phyloP scores from a whole-genome alignment of 179 eudicot genomes.

The Beta macrorhiza region DNA sequence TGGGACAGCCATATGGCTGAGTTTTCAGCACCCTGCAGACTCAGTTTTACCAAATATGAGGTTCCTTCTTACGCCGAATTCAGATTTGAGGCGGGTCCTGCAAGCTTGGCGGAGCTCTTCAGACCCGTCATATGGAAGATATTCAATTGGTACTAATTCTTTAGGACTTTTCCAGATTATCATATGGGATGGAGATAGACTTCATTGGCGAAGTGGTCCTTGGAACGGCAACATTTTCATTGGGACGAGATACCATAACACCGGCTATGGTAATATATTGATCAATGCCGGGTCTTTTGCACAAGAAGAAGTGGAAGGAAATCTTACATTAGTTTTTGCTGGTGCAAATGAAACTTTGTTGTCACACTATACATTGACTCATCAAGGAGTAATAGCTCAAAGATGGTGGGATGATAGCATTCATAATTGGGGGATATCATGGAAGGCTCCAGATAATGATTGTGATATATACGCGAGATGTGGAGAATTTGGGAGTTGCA shows the following conservation, averaged over 20 bases:
- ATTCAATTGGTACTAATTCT: slow-evolving; percentile 8
- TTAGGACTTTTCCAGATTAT: slow-evolving; percentile 1
- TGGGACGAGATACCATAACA: slow-evolving; percentile 14
- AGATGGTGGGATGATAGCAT: slow-evolving; percentile 27
- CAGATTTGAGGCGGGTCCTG: slow-evolving; percentile 3
- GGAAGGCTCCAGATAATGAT: slow-evolving; percentile 29
- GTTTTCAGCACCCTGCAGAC: slow-evolving; percentile 20
- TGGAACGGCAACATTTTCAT: slow-evolving; percentile 33
- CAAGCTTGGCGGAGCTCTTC: slow-evolving; percentile 29
- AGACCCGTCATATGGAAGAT: slow-evolving; percentile 26
- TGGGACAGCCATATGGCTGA: slow-evolving; percentile 21
- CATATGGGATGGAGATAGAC: slow-evolving; percentile 17
- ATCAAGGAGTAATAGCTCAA: slow-evolving; percentile 21
- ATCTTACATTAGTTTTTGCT: slow-evolving; percentile 10
- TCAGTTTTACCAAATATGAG: slow-evolving; percentile 25
- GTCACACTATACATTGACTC: slow-evolving; percentile 10
- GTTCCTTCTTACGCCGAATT: neutral
- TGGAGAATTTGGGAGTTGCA: slow-evolving; percentile 50
- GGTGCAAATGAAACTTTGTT: slow-evolving; percentile 27
- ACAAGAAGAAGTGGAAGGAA: slow-evolving; percentile 10
- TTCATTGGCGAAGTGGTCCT: slow-evolving; percentile 37
- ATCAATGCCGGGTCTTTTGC: slow-evolving; percentile 16
- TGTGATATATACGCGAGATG: slow-evolving; percentile 48
- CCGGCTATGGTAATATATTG: slow-evolving; percentile 17
- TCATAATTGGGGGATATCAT: slow-evolving; percentile 20